These are phyloP conservation scores for Cenchrus purpureus DNA, from an alignment of 176 grass and related monocot species.

Conservation along the genomic window DNA sequence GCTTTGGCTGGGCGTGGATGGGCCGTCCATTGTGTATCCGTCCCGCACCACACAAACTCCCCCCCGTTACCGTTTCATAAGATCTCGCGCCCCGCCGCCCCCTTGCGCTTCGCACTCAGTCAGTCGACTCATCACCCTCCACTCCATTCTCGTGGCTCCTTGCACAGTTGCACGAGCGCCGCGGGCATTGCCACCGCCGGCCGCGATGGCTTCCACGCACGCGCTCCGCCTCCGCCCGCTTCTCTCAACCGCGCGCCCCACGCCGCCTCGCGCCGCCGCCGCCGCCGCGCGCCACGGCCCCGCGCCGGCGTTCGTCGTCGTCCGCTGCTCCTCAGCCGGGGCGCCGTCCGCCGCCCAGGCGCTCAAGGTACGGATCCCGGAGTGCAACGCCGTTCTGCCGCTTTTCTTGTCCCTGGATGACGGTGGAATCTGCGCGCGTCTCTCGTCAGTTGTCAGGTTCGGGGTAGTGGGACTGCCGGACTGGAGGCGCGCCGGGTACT, in stretches of 20 bases:
- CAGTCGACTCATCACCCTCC: no score
- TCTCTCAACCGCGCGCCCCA: constrained; percentile 32
- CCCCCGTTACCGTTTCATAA: background rate
- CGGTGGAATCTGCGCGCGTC: background rate
- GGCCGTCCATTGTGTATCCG: background rate
- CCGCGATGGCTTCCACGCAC: constrained; percentile 33
- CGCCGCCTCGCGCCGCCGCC: background rate
- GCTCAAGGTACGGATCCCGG: constrained; percentile 53
- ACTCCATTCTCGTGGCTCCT: background rate
- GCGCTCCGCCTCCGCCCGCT: constrained; percentile 43
- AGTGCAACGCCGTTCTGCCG: background rate
- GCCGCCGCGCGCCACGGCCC: background rate
- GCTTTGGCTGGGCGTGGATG: no score
- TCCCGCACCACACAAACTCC: background rate
- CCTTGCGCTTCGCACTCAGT: background rate
- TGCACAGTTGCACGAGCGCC: background rate
- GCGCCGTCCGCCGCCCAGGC: constrained; percentile 47
- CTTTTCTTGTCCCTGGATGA: background rate
- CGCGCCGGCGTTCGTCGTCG: constrained; percentile 16
- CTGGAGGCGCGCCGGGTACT: background rate
- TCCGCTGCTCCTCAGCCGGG: constrained; percentile 49
- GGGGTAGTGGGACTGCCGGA: no score
- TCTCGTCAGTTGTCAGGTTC: background rate
- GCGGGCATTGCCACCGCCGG: no score
- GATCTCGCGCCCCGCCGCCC: constrained; percentile 24